phyloP scores from a whole-genome alignment of 2,329 filamentous ascomycete species.

The Fusarium transvaalense region DNA sequence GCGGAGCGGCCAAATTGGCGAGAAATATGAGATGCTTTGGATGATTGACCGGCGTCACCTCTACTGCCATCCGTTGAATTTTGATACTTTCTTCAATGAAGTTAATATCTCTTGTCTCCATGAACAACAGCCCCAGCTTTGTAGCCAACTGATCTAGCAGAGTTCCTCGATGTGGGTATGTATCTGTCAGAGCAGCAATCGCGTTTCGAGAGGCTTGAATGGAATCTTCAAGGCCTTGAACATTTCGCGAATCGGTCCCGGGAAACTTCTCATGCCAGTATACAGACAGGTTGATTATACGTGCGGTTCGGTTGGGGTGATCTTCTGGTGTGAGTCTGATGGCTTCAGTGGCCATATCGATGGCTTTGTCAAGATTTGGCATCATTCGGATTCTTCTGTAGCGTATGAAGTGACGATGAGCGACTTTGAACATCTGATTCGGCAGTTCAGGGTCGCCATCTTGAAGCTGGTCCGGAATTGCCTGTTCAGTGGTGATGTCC shows the following conservation, averaged over 20 bases:
- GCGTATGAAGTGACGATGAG: not conserved
- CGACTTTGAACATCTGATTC: not conserved
- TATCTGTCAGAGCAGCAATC: not conserved
- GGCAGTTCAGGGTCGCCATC: not conserved
- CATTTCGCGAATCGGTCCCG: not conserved
- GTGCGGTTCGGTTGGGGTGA: not conserved
- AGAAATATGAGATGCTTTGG: not conserved
- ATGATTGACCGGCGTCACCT: not conserved
- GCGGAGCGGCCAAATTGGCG: not conserved
- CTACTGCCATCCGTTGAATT: not conserved
- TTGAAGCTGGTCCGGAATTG: not conserved
- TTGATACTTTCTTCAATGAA: not conserved
- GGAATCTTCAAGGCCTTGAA: not conserved
- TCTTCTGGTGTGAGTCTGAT: not conserved
- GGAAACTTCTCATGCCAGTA: constrained; percentile 7
- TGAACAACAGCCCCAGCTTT: not conserved
- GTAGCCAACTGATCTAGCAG: not conserved
- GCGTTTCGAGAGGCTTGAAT: not conserved
- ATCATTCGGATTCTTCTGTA: not conserved
- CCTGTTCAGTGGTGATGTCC: not conserved
- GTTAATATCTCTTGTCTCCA: not conserved
- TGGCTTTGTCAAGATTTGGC: not conserved
- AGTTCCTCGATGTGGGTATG: not conserved
- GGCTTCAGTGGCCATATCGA: not conserved
- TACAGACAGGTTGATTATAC: not conserved